A percentile compares a stretch with the other conserved stretches of the same genome.
Conservation (phyloP, 2,329 filamentous ascomycete species). For the Pseudopithomyces maydicus region DNA sequence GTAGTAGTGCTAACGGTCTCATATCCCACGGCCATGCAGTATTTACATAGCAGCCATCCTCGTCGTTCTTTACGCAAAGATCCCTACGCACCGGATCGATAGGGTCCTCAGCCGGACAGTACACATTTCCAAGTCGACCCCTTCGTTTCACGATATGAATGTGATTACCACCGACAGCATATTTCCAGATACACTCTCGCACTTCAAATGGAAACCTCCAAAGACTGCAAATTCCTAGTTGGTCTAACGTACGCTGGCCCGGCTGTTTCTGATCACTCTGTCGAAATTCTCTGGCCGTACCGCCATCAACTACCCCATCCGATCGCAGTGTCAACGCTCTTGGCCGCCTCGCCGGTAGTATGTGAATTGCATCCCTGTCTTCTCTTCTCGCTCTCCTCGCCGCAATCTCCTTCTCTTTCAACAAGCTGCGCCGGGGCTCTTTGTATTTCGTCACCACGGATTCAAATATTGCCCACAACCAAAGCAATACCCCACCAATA, state of each 20-base stretch:
- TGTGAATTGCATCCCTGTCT: neutral
- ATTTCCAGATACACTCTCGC: slow-evolving; percentile 5
- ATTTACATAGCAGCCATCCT: neutral
- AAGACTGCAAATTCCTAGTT: neutral
- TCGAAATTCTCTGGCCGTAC: neutral
- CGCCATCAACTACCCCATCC: neutral
- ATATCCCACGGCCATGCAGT: slow-evolving; percentile 6
- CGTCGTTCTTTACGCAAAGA: slow-evolving; percentile 4
- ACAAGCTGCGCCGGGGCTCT: neutral
- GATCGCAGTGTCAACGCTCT: slow-evolving; percentile 7
- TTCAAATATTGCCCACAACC: neutral
- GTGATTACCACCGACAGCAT: slow-evolving; percentile 10
- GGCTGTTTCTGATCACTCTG: neutral
- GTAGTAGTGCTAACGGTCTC: slow-evolving; percentile 1
- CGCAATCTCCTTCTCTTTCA: neutral
- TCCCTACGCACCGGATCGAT: neutral
- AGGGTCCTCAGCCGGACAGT: slow-evolving; percentile 7
- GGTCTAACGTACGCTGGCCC: neutral
- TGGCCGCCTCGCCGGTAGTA: neutral
- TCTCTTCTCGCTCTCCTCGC: neutral
- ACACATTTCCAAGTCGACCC: slow-evolving; percentile 4
- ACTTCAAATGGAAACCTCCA: slow-evolving; percentile 10
- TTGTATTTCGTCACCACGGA: neutral
- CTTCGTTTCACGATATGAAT: slow-evolving; percentile 11
- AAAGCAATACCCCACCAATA: neutral